phyloP scores from a whole-genome alignment of 169 alveolate species.

The Cardiosporidium cionae region DNA sequence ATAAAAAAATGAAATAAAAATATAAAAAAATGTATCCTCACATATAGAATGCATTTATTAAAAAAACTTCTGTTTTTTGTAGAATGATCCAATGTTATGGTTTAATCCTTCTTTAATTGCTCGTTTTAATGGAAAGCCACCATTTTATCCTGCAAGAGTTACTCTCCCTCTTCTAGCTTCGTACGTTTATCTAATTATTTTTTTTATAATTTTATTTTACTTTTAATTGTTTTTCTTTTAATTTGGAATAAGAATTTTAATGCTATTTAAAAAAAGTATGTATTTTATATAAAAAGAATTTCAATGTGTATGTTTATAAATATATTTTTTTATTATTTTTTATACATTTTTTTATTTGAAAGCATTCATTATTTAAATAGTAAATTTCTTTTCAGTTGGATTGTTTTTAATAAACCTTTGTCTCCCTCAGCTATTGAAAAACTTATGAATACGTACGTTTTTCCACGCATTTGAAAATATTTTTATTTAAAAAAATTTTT shows the following conservation, averaged over 20 bases:
- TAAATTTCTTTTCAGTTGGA: slow-evolving; percentile 40
- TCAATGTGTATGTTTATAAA: background rate
- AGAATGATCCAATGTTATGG: slow-evolving; percentile 74
- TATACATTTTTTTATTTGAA: too few relatives aligned
- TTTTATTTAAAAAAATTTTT: too few relatives aligned
- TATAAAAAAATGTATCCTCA: background rate
- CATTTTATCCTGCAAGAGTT: slow-evolving; percentile 78
- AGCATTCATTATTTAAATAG: too few relatives aligned
- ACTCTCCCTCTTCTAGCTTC: slow-evolving; percentile 78
- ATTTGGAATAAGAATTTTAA: background rate
- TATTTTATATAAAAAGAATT: background rate
- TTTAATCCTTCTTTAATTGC: slow-evolving; percentile 79
- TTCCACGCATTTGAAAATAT: background rate
- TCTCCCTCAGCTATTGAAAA: slow-evolving; percentile 62
- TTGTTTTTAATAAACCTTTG: slow-evolving; percentile 72
- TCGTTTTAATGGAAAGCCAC: slow-evolving; percentile 69
- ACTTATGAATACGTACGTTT: slow-evolving; percentile 44
- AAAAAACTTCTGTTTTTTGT: background rate
- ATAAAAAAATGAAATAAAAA: slow-evolving; percentile 29
- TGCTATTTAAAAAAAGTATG: background rate
- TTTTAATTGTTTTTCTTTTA: background rate
- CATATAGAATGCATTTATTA: slow-evolving; percentile 48
- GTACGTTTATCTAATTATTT: background rate
- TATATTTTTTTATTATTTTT: background rate
- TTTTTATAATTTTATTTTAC: background rate